Percentiles rank a stretch among this genome's conserved stretches.
These are phyloP conservation scores for Colletotrichum coccodes DNA, from an alignment of 2,329 filamentous ascomycete genomes.

Conservation along the genomic window DNA sequence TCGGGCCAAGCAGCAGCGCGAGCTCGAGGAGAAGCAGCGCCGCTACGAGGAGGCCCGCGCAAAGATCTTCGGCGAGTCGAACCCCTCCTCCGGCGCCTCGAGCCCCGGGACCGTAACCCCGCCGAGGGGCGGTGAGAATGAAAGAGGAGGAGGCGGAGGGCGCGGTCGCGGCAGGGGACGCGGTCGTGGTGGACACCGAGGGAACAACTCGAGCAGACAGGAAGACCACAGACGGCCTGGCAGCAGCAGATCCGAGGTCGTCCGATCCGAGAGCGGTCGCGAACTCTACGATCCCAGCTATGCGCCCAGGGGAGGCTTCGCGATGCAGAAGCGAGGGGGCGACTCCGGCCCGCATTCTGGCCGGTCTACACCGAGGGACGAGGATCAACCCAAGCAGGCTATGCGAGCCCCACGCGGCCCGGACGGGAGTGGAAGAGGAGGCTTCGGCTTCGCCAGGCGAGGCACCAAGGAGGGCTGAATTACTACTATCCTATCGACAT, in stretches of 20 bases:
- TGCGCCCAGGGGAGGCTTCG: constrained; percentile 69
- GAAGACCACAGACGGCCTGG: constrained; percentile 40
- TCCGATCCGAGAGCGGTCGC: constrained; percentile 48
- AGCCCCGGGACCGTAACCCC: constrained; percentile 72
- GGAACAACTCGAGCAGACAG: constrained; percentile 40
- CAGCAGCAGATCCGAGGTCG: constrained; percentile 27
- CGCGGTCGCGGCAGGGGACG: constrained; percentile 55
- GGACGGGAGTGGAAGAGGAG: constrained; percentile 79
- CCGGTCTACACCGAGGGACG: constrained; percentile 62
- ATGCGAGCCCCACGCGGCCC: constrained; percentile 82
- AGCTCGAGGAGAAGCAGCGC: constrained; percentile 88
- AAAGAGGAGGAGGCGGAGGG: constrained; percentile 53
- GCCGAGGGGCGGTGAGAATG: constrained; percentile 53
- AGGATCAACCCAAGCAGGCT: constrained; percentile 74
- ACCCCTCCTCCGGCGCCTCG: constrained; percentile 65
- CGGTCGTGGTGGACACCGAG: constrained; percentile 51
- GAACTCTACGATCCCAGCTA: constrained; percentile 85
- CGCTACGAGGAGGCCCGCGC: constrained; percentile 90
- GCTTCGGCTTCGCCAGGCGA: constrained; percentile 79
- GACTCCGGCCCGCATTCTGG: constrained; percentile 49
- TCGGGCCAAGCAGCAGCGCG: constrained; percentile 78
- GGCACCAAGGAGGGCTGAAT: constrained; percentile 63
- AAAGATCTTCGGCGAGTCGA: constrained; percentile 80
- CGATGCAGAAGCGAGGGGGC: constrained; percentile 53
- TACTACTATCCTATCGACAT: constrained; percentile 16